phyloP scores from a whole-genome alignment of 441 rosid species.

The Sinapis alba region DNA sequence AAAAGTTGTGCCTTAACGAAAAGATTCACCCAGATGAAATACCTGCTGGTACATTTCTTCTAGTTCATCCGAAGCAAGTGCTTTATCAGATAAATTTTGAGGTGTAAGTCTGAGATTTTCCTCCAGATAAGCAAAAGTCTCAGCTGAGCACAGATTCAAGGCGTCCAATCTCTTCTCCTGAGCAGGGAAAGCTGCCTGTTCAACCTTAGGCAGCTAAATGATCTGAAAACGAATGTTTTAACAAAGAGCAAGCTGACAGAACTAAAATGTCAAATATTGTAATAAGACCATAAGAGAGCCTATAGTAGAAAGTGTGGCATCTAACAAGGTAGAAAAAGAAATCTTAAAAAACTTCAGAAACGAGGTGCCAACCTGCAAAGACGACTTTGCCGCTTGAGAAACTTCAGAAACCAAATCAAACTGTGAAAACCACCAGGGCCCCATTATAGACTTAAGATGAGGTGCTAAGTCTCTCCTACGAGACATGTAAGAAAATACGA shows the following conservation, averaged over 20 bases:
- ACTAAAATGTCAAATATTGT: conserved; percentile 9
- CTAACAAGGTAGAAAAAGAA: not conserved
- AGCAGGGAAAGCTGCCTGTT: conserved; percentile 93
- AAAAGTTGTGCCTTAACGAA: conserved; percentile 16
- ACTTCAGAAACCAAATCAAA: conserved; percentile 90
- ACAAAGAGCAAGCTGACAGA: conserved; percentile 7
- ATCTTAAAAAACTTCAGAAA: conserved; percentile 10
- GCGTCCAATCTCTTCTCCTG: conserved; percentile 95
- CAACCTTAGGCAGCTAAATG: conserved; percentile 25
- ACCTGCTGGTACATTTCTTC: conserved; percentile 98
- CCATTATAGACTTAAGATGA: conserved; percentile 86
- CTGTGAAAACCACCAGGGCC: conserved; percentile 99
- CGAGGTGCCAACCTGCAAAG: conserved; percentile 70
- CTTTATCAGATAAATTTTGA: conserved; percentile 80
- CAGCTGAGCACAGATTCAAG: conserved; percentile 70
- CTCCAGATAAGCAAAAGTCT: conserved; percentile 82
- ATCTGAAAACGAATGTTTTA: conserved; percentile 17
- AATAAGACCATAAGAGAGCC: not conserved
- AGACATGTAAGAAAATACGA: conserved; percentile 32
- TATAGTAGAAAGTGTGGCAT: conserved; percentile 19
- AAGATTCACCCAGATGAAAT: conserved; percentile 21
- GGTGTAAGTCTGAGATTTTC: conserved; percentile 93
- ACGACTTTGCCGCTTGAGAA: conserved; percentile 84
- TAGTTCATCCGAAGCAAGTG: conserved; percentile 80
- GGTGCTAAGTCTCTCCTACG: conserved; percentile 93